Conservation (phyloP, 306 rosid species). For the Vicia faba region DNA sequence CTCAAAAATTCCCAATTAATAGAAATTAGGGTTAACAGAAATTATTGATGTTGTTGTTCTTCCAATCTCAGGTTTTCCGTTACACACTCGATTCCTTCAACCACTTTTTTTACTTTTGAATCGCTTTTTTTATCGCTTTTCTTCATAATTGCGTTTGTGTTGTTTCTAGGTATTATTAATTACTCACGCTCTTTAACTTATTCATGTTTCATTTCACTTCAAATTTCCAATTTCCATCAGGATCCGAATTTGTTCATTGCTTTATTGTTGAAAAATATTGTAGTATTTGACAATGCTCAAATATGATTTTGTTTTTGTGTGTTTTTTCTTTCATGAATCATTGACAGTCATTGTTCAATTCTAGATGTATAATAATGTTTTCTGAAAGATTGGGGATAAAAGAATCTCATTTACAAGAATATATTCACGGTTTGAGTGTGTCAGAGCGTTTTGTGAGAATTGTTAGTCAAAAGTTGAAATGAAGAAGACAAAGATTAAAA, state of each 20-base stretch:
- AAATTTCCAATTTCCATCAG: slow-evolving; percentile 11
- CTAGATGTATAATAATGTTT: slow-evolving; percentile 53
- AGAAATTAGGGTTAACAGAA: too few relatives aligned
- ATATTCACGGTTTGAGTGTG: slow-evolving; percentile 68
- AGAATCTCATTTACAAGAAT: slow-evolving; percentile 61
- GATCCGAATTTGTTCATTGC: slow-evolving; percentile 38
- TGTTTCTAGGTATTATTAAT: not conserved
- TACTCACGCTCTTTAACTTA: slow-evolving; percentile 4
- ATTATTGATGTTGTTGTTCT: too few relatives aligned
- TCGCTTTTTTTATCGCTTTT: too few relatives aligned
- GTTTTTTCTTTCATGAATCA: slow-evolving; percentile 33
- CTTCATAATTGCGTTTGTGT: too few relatives aligned
- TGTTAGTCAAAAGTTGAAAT: slow-evolving; percentile 79
- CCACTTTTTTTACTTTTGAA: not conserved
- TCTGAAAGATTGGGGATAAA: slow-evolving; percentile 56
- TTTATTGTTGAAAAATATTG: too few relatives aligned
- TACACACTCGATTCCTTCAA: slow-evolving; percentile 31
- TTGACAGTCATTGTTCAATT: slow-evolving; percentile 34
- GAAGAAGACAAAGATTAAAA: slow-evolving; percentile 44
- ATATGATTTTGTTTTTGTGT: slow-evolving; percentile 33
- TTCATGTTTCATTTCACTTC: not conserved
- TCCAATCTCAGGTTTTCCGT: slow-evolving; percentile 31
- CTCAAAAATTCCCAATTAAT: too few relatives aligned
- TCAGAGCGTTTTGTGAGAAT: slow-evolving; percentile 84
- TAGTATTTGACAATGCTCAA: not conserved